Evolutionary conservation across 108 stramenopile genomes (phyloP).

Genomic region (Aurantiochytrium sp.): DNA sequence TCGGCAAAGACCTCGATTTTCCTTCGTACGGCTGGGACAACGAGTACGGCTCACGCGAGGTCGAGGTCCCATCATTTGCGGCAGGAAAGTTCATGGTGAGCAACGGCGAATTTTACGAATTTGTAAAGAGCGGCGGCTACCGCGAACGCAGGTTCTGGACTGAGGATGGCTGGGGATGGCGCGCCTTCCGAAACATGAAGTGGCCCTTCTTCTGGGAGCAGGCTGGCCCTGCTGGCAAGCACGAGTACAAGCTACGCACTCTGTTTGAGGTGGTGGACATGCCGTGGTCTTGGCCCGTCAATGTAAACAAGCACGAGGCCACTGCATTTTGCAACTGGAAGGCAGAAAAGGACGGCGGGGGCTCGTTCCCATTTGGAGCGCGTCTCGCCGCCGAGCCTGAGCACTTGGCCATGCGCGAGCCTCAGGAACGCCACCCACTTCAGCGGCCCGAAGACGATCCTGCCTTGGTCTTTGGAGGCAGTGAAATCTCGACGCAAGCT

Average conservation of each 20-base stretch:
- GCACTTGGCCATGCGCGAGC: constrained; percentile 69
- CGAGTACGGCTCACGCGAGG: constrained; percentile 75
- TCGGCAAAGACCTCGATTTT: constrained; percentile 77
- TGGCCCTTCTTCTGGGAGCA: constrained; percentile 84
- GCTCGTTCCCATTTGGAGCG: constrained; percentile 24
- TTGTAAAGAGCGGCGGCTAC: constrained; percentile 85
- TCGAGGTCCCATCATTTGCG: constrained; percentile 64
- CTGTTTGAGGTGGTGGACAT: constrained; percentile 74
- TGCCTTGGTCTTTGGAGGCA: constrained; percentile 47
- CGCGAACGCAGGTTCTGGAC: constrained; percentile 61
- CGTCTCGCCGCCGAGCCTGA: constrained; percentile 82
- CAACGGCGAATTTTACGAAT: constrained; percentile 84
- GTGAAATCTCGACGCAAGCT: constrained; percentile 29
- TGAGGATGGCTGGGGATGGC: constrained; percentile 86
- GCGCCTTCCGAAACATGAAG: constrained; percentile 74
- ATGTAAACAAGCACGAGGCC: constrained; percentile 86
- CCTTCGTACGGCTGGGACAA: constrained; percentile 92
- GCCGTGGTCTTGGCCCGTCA: constrained; percentile 87
- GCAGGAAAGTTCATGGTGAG: constrained; percentile 79
- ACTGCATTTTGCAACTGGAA: constrained; percentile 82
- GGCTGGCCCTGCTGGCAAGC: constrained; percentile 68
- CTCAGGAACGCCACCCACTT: constrained; percentile 30
- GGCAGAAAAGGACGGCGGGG: background rate
- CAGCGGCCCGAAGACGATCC: constrained; percentile 62
- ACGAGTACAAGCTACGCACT: constrained; percentile 75